These are phyloP conservation scores for Saturnispora zaruensis DNA, from an alignment of 805 yeast species.

Conservation along the genomic window DNA sequence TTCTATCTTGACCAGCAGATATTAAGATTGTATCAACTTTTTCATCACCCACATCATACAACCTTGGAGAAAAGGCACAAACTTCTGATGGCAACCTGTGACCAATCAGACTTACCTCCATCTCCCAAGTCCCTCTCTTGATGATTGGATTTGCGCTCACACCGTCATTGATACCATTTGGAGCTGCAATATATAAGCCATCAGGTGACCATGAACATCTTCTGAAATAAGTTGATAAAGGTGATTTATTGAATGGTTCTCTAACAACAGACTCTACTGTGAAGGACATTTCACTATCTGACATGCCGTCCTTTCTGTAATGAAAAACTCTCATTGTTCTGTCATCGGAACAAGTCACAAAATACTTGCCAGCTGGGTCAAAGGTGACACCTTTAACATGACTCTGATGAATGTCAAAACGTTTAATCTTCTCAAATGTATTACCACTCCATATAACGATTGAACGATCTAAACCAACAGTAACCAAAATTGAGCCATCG, in stretches of 20 bases:
- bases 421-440: conserved; percentile 80
- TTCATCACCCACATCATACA: conserved; percentile 36
- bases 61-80: conserved; percentile 61
- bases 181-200: conserved; percentile 79
- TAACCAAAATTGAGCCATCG: conserved; percentile 79
- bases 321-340: conserved; percentile 82
- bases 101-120: conserved; percentile 66
- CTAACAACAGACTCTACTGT: conserved; percentile 76
- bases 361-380: conserved; percentile 96
- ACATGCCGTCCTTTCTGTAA: conserved; percentile 52
- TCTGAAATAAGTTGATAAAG: conserved; percentile 84
- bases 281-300: conserved; percentile 64
- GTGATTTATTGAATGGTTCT: conserved; percentile 82
- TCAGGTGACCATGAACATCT: conserved; percentile 87
- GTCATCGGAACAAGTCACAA: conserved; percentile 96
- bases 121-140: conserved; percentile 73
- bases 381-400: conserved; percentile 95
- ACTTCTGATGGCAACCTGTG: conserved; percentile 85
- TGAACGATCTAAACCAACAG: conserved; percentile 90
- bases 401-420: conserved; percentile 88
- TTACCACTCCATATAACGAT: conserved; percentile 90
- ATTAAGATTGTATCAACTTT: conserved; percentile 59
- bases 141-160: conserved; percentile 66
- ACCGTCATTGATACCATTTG: conserved; percentile 80
- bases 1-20: conserved; percentile 91